These are phyloP conservation scores for Microdochium trichocladiopsis DNA, from an alignment of 2,329 filamentous ascomycete genomes.

Conservation along the genomic window DNA sequence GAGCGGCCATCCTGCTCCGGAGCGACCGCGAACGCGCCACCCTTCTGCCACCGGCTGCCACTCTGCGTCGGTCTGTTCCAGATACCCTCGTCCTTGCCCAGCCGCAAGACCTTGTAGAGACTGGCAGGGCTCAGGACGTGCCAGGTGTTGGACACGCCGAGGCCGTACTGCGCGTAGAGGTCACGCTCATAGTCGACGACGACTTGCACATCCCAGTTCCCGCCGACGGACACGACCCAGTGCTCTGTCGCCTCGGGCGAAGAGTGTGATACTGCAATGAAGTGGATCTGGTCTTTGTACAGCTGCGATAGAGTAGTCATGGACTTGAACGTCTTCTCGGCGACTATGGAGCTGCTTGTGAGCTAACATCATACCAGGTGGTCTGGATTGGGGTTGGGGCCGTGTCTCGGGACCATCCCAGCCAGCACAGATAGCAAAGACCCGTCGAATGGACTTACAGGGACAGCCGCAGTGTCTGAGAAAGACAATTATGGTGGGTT, in stretches of 20 bases:
- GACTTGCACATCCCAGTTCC: slow-evolving; percentile 33
- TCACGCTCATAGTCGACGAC: slow-evolving; percentile 25
- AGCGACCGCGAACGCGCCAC: slow-evolving; percentile 53
- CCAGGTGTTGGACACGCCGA: slow-evolving; percentile 53
- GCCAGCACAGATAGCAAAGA: no score
- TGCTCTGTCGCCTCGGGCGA: slow-evolving; percentile 41
- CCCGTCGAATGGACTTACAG: slow-evolving; percentile 38
- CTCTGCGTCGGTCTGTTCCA: slow-evolving; percentile 60
- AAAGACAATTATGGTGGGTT: slow-evolving; percentile 58
- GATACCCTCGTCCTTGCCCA: slow-evolving; percentile 57
- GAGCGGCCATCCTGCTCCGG: slow-evolving; percentile 34
- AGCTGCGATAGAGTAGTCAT: slow-evolving; percentile 44
- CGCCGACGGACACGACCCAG: slow-evolving; percentile 50
- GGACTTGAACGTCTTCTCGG: slow-evolving; percentile 56
- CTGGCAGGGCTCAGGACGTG: slow-evolving; percentile 54
- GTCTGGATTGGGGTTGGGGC: no score
- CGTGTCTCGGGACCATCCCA: no score
- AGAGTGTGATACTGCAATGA: slow-evolving; percentile 58
- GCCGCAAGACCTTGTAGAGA: slow-evolving; percentile 48
- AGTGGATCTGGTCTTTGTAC: slow-evolving; percentile 39
- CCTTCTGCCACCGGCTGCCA: slow-evolving; percentile 62
- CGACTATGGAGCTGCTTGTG: slow-evolving; percentile 37
- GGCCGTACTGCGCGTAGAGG: slow-evolving; percentile 50
- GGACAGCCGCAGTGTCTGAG: slow-evolving; percentile 69
- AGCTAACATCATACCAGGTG: no score